Base-by-base conservation (phyloP, 176 grass and related monocot genomes). In the Themeda triandra region DNA sequence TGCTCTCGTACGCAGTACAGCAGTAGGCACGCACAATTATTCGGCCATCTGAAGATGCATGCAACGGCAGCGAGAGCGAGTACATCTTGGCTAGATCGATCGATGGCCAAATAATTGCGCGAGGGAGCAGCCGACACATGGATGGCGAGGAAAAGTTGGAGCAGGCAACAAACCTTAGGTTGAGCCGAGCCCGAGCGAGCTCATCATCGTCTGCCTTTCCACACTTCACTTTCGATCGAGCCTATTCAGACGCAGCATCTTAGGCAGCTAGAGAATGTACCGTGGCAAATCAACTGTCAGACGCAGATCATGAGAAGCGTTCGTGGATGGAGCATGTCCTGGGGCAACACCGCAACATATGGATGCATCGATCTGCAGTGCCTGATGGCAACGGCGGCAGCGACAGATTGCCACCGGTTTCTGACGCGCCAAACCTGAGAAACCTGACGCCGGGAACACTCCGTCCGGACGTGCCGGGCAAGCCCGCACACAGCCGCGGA, bases 71-170 rank as follows among this genome's bases (percentile, higher is more conserved):
- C 27, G 27, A n/a, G n/a, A 66, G 17, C 45, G 37, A 18, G 62
- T 70, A 10, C 68, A 65, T 41, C 46, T 30, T n/a, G 36, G 79
- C 71, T 67, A 63, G 72, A 74, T 79, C 45, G n/a, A n/a, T n/a
- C n/a, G 64, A 81, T 81, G 39, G 78, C 71, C 2, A 35, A 77
- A 90, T 90, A 82, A 82, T 72, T 72, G 65, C 13, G 6, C 1
- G 24, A 25, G 39, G 63, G 59, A 51, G 37, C 68, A 23, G 31
- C 65, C 0, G 79, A 84, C 49, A 75, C 58, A 75, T 76, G 85
- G 71, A 59, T 2, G 56, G 17, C 33, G 56, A 67, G 63, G 58
- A 68, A 74, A 84, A 10, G 24, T 45, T 71, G 71, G 66, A 28
- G 36, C 23, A 28, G 58, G 64, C 68, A 71, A 32, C 44, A 17